phyloP scores from a whole-genome alignment of 148 eudicot species.

The Rhododendron williamsianum region DNA sequence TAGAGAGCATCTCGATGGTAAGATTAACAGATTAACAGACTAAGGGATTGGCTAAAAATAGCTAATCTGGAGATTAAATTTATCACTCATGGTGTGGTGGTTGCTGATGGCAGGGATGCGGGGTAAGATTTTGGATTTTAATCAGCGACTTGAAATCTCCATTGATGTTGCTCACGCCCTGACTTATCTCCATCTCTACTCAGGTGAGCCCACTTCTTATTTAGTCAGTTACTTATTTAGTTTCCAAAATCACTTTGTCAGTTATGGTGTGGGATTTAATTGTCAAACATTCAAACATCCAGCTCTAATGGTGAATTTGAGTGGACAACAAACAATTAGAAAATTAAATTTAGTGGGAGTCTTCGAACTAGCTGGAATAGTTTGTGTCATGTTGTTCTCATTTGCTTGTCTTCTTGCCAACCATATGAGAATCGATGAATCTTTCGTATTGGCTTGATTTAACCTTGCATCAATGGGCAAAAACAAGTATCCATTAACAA shows the following conservation, averaged over 20 bases:
- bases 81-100: constrained; percentile 19
- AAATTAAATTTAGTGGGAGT: background rate
- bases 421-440: background rate
- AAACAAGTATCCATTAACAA: background rate
- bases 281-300: background rate
- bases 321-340: background rate
- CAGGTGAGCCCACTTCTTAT: constrained; percentile 46
- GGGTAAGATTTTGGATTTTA: constrained; percentile 70
- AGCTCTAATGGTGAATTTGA: background rate
- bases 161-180: constrained; percentile 89
- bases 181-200: constrained; percentile 85
- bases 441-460: background rate
- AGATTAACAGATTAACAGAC: constrained; percentile 15
- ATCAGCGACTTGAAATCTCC: constrained; percentile 87
- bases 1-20: constrained; percentile 98
- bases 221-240: background rate
- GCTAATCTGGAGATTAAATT: background rate
- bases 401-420: background rate
- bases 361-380: background rate
- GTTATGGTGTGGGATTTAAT: constrained; percentile 1
- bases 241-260: background rate
- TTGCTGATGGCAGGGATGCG: constrained; percentile 50
- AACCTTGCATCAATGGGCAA: background rate
- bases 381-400: background rate
- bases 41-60: background rate